Conservation (phyloP, 768 basidiomycete genomes). For the Hericium erinaceus region DNA sequence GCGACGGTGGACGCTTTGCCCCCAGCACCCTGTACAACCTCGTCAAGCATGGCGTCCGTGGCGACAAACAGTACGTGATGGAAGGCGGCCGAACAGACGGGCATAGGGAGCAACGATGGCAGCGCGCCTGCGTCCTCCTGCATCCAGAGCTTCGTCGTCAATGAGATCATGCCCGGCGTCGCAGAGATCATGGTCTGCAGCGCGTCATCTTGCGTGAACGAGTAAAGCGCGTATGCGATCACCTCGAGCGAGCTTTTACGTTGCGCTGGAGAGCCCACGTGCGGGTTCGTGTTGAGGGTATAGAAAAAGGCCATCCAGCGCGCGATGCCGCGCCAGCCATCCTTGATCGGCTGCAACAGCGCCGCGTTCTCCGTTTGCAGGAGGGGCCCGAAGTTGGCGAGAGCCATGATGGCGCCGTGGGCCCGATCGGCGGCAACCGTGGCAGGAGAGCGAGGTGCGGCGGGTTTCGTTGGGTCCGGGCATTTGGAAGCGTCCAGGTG, state of each 20-base stretch:
- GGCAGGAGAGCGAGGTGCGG: neutral
- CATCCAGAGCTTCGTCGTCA: conserved; percentile 27
- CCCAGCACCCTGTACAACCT: conserved; percentile 21
- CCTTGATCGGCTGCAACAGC: conserved; percentile 16
- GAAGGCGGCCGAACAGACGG: conserved; percentile 23
- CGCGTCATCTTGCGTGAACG: conserved; percentile 20
- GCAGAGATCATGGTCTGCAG: conserved; percentile 21
- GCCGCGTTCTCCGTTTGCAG: conserved; percentile 12
- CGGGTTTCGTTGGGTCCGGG: neutral
- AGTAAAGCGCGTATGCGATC: conserved; percentile 22
- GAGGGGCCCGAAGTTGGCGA: conserved; percentile 22
- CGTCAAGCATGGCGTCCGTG: conserved; percentile 16
- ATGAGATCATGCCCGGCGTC: conserved; percentile 25
- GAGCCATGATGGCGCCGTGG: conserved; percentile 24
- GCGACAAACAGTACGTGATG: conserved; percentile 21
- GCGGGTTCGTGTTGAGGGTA: conserved; percentile 17
- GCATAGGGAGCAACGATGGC: conserved; percentile 16
- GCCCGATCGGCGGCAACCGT: conserved; percentile 19
- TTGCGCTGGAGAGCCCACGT: conserved; percentile 8
- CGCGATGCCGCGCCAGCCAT: conserved; percentile 28
- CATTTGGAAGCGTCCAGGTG: neutral
- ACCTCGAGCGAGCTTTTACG: conserved; percentile 21
- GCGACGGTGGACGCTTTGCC: conserved; percentile 21
- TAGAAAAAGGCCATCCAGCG: conserved; percentile 29
- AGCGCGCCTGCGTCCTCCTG: conserved; percentile 21